These are phyloP conservation scores for Scutellaria baicalensis DNA, from an alignment of 257 asterid genomes.

Conservation along the genomic window DNA sequence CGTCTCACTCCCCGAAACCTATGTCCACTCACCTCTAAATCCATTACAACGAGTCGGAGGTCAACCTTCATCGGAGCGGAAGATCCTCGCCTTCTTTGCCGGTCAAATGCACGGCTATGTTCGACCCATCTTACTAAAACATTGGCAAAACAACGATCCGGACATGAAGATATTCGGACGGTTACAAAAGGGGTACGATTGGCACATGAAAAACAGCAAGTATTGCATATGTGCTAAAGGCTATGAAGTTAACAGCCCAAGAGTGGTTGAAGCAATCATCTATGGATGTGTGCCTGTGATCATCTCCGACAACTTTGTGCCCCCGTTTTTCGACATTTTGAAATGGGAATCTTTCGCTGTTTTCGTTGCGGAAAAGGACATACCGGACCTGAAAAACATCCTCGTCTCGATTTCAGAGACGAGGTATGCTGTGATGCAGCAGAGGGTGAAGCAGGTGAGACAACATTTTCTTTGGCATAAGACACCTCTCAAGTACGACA, in stretches of 20 bases:
- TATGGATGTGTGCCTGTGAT: constrained; percentile 39
- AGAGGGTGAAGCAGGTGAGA: constrained; percentile 30
- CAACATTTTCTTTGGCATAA: constrained; percentile 38
- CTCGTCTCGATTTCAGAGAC: constrained; percentile 24
- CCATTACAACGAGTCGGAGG: constrained; percentile 25
- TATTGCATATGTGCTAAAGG: constrained; percentile 46
- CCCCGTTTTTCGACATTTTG: constrained; percentile 37
- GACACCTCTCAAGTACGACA: constrained; percentile 24
- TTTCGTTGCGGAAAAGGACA: constrained; percentile 33
- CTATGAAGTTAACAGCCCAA: constrained; percentile 40
- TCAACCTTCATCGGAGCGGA: constrained; percentile 20
- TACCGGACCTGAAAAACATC: constrained; percentile 25
- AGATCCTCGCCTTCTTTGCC: constrained; percentile 37
- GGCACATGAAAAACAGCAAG: constrained; percentile 47
- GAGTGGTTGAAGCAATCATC: constrained; percentile 37
- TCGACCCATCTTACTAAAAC: constrained; percentile 23
- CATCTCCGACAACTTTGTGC: constrained; percentile 36
- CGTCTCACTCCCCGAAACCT: constrained; percentile 33
- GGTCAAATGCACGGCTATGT: constrained; percentile 40
- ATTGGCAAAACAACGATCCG: constrained; percentile 44
- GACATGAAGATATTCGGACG: constrained; percentile 31
- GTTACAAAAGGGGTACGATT: constrained; percentile 16
- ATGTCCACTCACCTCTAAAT: constrained; percentile 25
- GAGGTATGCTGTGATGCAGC: constrained; percentile 32
- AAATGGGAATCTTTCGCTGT: constrained; percentile 40